Conservation (phyloP, 2,329 filamentous ascomycete genomes). For the Arthrobotrys conoides region DNA sequence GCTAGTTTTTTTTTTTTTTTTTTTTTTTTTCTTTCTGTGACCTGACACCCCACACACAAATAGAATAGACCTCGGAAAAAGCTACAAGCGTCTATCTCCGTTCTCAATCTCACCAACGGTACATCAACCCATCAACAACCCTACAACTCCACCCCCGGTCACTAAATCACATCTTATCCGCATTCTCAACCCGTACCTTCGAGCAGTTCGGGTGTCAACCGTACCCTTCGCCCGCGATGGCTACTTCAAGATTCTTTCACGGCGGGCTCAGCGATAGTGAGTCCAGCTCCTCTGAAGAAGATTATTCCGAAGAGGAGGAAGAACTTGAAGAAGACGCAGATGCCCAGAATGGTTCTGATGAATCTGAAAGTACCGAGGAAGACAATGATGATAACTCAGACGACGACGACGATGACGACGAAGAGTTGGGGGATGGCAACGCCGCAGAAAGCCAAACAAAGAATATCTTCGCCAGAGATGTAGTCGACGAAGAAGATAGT, state of each 20-base stretch:
- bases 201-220: background rate
- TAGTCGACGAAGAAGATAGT: constrained; percentile 81
- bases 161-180: constrained; percentile 2
- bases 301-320: constrained; percentile 85
- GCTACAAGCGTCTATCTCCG: constrained; percentile 2
- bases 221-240: constrained; percentile 23
- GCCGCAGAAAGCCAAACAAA: constrained; percentile 73
- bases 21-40: constrained; percentile 14
- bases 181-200: constrained; percentile 14
- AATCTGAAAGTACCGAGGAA: constrained; percentile 62
- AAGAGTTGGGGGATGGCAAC: constrained; percentile 74
- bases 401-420: constrained; percentile 72
- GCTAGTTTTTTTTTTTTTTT: constrained; percentile 17
- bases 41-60: constrained; percentile 42
- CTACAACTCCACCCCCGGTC: background rate
- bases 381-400: constrained; percentile 72
- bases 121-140: constrained; percentile 2
- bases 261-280: constrained; percentile 94
- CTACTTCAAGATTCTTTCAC: constrained; percentile 97
- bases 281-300: constrained; percentile 92
- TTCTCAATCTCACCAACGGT: background rate
- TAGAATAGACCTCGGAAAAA: constrained; percentile 1
- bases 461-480: constrained; percentile 85
- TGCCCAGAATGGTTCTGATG: constrained; percentile 48
- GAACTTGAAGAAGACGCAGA: constrained; percentile 69